Evolutionary conservation across 73 alveolate species (phyloP).

Genomic region (Paramecium primaurelia): DNA sequence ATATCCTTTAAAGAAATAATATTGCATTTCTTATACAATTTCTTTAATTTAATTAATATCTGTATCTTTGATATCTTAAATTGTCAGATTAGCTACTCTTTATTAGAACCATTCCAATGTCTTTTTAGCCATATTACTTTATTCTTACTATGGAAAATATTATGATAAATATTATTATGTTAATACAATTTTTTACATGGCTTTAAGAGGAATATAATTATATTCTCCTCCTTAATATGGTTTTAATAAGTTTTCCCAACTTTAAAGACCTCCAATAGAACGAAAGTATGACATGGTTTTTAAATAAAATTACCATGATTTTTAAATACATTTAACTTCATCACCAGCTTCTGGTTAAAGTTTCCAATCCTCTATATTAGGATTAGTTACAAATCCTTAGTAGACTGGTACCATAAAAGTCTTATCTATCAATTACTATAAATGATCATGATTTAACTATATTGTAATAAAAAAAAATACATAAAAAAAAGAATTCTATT

Average conservation of each 20-base stretch:
- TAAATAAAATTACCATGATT: neutral
- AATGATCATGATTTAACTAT: neutral
- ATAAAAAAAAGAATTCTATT: constrained; percentile 45
- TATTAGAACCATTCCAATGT: constrained; percentile 9
- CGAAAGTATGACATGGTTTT: neutral
- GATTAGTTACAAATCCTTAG: constrained; percentile 12
- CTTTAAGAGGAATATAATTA: constrained; percentile 1
- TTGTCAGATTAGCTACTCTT: constrained; percentile 57
- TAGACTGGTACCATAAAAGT: neutral
- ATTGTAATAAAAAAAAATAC: neutral
- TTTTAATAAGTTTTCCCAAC: constrained; percentile 45
- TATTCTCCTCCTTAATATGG: constrained; percentile 22
- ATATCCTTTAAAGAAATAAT: constrained; percentile 29
- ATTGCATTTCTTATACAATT: neutral
- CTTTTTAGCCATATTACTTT: constrained; percentile 39
- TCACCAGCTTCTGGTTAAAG: neutral
- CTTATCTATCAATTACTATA: neutral
- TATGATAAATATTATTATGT: constrained; percentile 1
- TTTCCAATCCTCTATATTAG: constrained; percentile 49
- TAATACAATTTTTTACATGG: neutral
- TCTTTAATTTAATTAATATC: constrained; percentile 65
- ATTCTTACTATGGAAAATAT: neutral
- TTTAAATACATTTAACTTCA: neutral
- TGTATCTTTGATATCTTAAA: constrained; percentile 68
- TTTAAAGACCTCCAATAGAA: neutral